Base-by-base conservation (phyloP, 805 yeast genomes). In the Pichia scutulata region DNA sequence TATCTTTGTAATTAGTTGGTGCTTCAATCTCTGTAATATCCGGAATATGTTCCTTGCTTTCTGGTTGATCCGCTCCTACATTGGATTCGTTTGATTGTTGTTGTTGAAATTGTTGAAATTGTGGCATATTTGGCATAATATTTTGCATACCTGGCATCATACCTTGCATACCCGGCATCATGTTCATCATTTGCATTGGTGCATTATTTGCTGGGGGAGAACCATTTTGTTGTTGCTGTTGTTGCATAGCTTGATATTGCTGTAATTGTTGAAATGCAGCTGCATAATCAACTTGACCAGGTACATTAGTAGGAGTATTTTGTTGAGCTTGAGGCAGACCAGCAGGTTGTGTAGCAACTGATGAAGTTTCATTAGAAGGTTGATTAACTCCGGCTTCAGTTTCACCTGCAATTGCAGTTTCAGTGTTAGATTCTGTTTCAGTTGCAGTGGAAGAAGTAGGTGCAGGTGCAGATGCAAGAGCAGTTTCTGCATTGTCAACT, bases 1-100 rank as follows among this genome's bases (percentile, higher is more conserved):
- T 43, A 50, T 64, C 67, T 41, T 59, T 60, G 47, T 56, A 58
- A 39, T 43, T 43, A 1, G 41, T 42, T 28, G 52, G 52, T 36
- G 48, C 52, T 33, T 46, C 47, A 50, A 50, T 47, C 33, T 50
- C 52, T 7, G 50, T 50, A 21, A 46, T 50, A 39, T 50, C 52
- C 30, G 52, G 52, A 46, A 50, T 50, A 41, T 50, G 52, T 19
- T 26, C 47, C 1, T 36, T 28, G 14, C 39, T 4, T 18, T 24
- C n/a, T 41, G 21, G 23, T 24, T 23, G 33, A n/a, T n/a, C 25
- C 24, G 24, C 21, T 24, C n/a, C 4, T 39, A 19, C 41, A 19
- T 21, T 19, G 7, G 42, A 40, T 4, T 40, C 26, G 4, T 19
- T 36, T n/a, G 43, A 19, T 24, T 44, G 44, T 37, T 46, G 49